Evolutionary conservation across 192 early-diverging fungal species (phyloP), one percentile per base, ranked within the genome.

Genomic region (Jimgerdemannia lactiflua): DNA sequence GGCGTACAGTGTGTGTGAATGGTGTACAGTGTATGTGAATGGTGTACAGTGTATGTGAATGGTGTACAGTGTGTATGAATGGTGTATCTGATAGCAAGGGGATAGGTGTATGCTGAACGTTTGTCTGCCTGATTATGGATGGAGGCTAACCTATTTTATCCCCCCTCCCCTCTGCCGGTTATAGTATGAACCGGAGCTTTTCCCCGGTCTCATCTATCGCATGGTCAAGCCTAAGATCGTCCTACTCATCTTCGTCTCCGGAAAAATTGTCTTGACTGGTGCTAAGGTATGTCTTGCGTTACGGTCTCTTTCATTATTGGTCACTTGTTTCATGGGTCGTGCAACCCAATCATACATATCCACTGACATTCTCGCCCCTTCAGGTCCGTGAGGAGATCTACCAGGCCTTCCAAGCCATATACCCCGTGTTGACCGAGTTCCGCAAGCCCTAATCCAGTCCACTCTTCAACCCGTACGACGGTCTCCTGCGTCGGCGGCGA

Each of bases 141-240:
- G 19, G 18, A 42, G 29, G 29, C 29, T 29, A 29, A 29, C 29
- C 29, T 29, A 29, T 1, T 1, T 1, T 43, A 64, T 42, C 41
- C 54, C 7, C 6, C 6, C 19, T 11, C 42, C 43, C 41, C 71
- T 74, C 20, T 72, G 40, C 19, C 41, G 67, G 43, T 20, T 6
- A 67, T 81, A 94, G 93, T 99, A 99, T 84, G 98, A 99, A 83
- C 98, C 98, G 9, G 98, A 99, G 84, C 89, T 99, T 76, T 99
- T 99, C 83, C 98, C 98, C 43, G 98, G 98, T 75, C 91, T 99
- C 39, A 99, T 99, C 76, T 99, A 99, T 86, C 93, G 98, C 69
- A 99, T 99, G 98, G 93, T 93, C 69, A 94, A 94, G 79, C 98
- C 98, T 19, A 99, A 99, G 81, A 98, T 99, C 75, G 98, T 99